A percentile compares a stretch with the other conserved stretches of the same genome.
phyloP scores from a whole-genome alignment of 1,284 basidiomycete species.

The Irpex sp. region DNA sequence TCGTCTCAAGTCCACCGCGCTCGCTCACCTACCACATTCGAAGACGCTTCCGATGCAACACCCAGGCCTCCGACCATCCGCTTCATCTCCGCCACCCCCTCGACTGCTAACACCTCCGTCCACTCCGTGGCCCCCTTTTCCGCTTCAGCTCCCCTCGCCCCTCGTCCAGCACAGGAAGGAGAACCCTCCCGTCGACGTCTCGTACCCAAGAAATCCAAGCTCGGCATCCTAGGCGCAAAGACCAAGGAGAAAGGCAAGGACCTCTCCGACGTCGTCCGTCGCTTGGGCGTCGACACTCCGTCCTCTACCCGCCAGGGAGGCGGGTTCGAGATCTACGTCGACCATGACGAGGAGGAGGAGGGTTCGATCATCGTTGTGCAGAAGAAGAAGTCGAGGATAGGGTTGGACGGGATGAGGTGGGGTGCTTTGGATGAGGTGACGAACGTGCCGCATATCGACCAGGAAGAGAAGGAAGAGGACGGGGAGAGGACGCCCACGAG shows the following conservation, averaged over 20 bases:
- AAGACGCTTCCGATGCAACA: constrained; percentile 23
- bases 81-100: constrained; percentile 64
- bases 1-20: constrained; percentile 21
- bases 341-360: constrained; percentile 60
- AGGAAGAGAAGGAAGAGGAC: not conserved
- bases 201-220: constrained; percentile 74
- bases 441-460: constrained; percentile 38
- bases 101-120: constrained; percentile 43
- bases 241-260: constrained; percentile 33
- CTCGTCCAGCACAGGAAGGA: constrained; percentile 28
- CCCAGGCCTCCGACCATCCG: constrained; percentile 53
- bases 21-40: constrained; percentile 15
- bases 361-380: constrained; percentile 71
- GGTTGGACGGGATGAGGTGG: constrained; percentile 62
- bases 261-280: constrained; percentile 58
- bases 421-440: constrained; percentile 50
- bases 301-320: constrained; percentile 26
- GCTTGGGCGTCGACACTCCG: constrained; percentile 40
- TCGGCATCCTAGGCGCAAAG: constrained; percentile 44
- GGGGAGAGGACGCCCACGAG: not conserved
- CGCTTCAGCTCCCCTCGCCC: constrained; percentile 27
- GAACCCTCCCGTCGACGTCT: constrained; percentile 45
- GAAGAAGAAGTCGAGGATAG: constrained; percentile 71
- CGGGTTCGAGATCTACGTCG: constrained; percentile 73
- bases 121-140: constrained; percentile 25